Evolutionary conservation across 164 flowering plant genomes (phyloP), one percentile per base, ranked within the genome.

Genomic region (Tinospora cordifolia): DNA sequence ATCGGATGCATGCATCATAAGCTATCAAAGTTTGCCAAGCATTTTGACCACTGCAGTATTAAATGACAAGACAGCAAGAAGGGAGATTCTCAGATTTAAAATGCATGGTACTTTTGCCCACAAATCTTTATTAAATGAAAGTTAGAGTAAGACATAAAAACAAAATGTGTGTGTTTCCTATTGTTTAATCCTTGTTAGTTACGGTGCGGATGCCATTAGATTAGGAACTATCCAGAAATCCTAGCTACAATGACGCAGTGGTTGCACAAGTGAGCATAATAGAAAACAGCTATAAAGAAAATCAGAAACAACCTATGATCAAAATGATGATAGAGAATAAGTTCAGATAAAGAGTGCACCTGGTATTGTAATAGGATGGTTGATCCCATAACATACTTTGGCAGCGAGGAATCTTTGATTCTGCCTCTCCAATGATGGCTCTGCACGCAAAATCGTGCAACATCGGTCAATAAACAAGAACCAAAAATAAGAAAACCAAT

Each of bases 1-100:
- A 74, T 10, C 95, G 93, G 49, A 89, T 79, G 70, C 97, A 89
- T 69, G 97, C 98, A 81, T 93, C 98, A 81, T 93, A 91, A 71
- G 98, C 88, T 63, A 90, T 70, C 40, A 93, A 75, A 25, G 86
- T 81, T 83, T 90, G 91, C 91, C 93, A 93, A 63, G 93, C 92
- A 83, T 79, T 81, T 82, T 93, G 98, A 65, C 85, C 86, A 76
- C 95, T 92, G 84, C 62, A 60, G 22, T 54, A n/a, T 10, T 39
- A 57, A 68, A 30, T 1, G 2, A 4, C 36, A 30, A 30, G n/a
- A n/a, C n/a, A n/a, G n/a, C n/a, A 57, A n/a, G 44, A 63, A 63
- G 19, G 21, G 59, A n/a, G 21, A 51, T 14, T 15, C 21, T 68
- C 57, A 57, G 17, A 22, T 64, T 36, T n/a, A 8, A 26, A 62